Evolutionary conservation across 1,284 basidiomycete species (phyloP).

Genomic region (Ustilago shanxiensis): DNA sequence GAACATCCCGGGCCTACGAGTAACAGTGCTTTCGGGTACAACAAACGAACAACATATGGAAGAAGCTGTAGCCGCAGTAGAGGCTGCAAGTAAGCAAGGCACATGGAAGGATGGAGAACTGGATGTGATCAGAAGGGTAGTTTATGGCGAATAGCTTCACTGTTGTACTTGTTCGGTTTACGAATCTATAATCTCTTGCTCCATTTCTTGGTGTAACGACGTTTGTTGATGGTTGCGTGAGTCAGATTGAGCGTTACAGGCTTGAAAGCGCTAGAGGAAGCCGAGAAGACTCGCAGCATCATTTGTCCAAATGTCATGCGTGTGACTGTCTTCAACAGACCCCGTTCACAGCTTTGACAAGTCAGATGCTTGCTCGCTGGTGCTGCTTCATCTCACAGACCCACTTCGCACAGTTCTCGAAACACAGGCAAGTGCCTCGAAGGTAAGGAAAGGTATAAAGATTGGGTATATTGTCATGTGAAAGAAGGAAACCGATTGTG

Average conservation of each 20-base stretch:
- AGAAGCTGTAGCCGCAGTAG: constrained; percentile 57
- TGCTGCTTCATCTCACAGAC: background rate
- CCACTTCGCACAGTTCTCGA: no score
- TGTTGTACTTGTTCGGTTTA: background rate
- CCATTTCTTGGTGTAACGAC: background rate
- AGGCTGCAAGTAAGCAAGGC: constrained; percentile 14
- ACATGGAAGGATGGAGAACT: constrained; percentile 42
- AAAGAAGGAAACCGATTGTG: background rate
- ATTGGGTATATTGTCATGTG: constrained; percentile 13
- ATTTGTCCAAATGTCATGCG: no score
- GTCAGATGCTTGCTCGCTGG: no score
- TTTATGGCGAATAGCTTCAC: constrained; percentile 61
- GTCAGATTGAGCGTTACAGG: no score
- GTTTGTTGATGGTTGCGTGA: no score
- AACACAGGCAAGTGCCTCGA: background rate
- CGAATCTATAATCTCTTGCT: constrained; percentile 1
- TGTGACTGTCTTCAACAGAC: no score
- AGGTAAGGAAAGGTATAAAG: background rate
- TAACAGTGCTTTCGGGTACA: constrained; percentile 60
- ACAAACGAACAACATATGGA: constrained; percentile 60
- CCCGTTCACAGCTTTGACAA: no score
- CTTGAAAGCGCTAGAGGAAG: no score
- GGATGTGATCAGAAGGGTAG: constrained; percentile 50
- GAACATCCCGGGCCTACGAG: constrained; percentile 54
- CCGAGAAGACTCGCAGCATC: no score